Conservation (phyloP, 148 eudicot species). For the Euryodendron excelsum region DNA sequence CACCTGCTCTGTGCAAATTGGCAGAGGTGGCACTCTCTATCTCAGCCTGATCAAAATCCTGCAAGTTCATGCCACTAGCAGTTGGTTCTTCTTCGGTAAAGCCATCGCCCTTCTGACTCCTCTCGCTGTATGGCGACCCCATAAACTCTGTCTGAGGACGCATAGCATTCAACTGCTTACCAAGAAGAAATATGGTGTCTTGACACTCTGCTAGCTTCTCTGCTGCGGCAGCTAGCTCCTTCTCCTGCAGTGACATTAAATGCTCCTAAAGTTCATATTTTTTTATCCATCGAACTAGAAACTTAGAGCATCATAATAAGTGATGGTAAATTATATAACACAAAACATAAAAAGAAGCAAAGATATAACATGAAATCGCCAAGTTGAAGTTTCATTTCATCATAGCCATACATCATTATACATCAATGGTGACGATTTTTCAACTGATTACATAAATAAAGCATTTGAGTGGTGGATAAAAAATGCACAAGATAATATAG, state of each 20-base stretch:
- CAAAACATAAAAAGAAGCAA: background rate
- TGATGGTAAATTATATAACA: background rate
- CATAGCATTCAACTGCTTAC: constrained; percentile 66
- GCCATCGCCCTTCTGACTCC: constrained; percentile 36
- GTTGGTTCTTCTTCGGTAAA: constrained; percentile 53
- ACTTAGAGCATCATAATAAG: background rate
- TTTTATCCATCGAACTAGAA: background rate
- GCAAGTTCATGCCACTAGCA: constrained; percentile 39
- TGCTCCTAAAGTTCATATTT: background rate
- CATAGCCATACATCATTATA: background rate
- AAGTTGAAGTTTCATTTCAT: constrained; percentile 1
- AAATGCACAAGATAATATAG: background rate
- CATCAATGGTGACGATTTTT: background rate
- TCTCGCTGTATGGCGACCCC: constrained; percentile 44
- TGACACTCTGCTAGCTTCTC: constrained; percentile 91
- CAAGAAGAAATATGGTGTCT: constrained; percentile 80
- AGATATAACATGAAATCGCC: background rate
- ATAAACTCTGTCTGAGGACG: constrained; percentile 59
- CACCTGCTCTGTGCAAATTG: constrained; percentile 44
- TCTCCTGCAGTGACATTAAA: constrained; percentile 45
- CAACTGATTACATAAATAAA: background rate
- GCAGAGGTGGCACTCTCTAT: constrained; percentile 38
- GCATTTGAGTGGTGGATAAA: background rate
- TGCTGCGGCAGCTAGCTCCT: constrained; percentile 78
- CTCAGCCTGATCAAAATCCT: constrained; percentile 38